Evolutionary conservation across 371 early-diverging fungal species (phyloP), one percentile per base, ranked within the genome.

Genomic region (Thermomucor indicae-seudaticae): DNA sequence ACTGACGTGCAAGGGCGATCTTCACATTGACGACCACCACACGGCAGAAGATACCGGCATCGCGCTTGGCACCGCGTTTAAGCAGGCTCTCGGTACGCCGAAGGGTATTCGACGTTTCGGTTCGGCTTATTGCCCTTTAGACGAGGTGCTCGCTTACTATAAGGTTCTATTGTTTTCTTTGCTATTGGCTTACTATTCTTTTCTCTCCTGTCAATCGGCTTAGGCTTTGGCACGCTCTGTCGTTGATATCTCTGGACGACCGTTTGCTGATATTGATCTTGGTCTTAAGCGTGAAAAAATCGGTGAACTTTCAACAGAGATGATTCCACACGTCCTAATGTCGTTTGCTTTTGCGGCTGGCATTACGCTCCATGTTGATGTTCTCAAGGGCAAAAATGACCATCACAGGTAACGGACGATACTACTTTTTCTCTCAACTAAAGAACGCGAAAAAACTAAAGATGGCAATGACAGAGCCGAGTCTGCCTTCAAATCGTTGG

Each of bases 1-100:
- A 4, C 55, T 96, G 24, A 62, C 59, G 23, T 95, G 96, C 75
- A 76, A 75, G 38, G 98, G 97, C 32, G 97, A 96, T 63, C 72
- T 96, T 47, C 86, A 96, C 57, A 92, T 97, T 51, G 95, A 96
- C 68, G 97, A 97, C 68, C 97, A 97, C 60, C 98, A 97, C 75
- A 91, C 96, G 14, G 93, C 93, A 23, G 97, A 97, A 65, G 98
- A 97, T 63, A 88, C 89, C 4, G 96, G 91, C 16, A 88, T 97
- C 47, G 92, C 95, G 0, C 81, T 97, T 14, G 97, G 98, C 20
- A 78, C 79, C 74, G 94, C 93, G 1, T 96, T 96, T 62, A 91
- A 91, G 65, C 60, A 90, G 48, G 97, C 98, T 1, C 77, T 97
- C 16, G 95, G 94, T 40, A 82, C 84, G 44, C 91, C 91, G 10